A percentile compares a stretch with the other conserved stretches of the same genome.
phyloP scores from a whole-genome alignment of 176 grass and related monocot genomes.

The Carex kokanica region DNA sequence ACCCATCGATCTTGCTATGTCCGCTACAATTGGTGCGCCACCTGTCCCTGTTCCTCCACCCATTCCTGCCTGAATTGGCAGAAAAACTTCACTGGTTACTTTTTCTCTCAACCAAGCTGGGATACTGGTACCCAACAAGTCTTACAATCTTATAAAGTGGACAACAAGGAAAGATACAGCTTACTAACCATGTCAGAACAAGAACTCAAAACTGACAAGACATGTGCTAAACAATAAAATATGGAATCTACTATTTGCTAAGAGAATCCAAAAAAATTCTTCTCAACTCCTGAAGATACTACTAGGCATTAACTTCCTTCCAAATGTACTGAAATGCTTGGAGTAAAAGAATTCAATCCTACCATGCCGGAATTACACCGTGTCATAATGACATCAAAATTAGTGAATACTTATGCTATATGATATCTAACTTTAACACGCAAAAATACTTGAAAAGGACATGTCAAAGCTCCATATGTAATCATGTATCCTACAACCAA shows the following conservation, averaged over 20 bases:
- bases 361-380: not conserved
- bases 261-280: not conserved
- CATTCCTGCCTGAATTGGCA: conserved; percentile 73
- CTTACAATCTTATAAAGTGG: not conserved
- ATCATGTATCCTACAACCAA: not conserved
- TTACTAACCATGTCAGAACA: not conserved
- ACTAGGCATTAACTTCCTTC: not conserved
- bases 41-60: conserved; percentile 90
- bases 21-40: conserved; percentile 73
- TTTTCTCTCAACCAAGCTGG: conserved; percentile 1
- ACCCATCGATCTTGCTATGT: conserved; percentile 75
- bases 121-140: not conserved
- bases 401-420: not conserved
- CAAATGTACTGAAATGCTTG: not conserved
- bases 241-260: not conserved
- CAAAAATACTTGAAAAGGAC: not conserved
- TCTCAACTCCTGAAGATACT: not conserved
- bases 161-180: not conserved
- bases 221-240: not conserved
- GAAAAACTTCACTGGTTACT: not conserved
- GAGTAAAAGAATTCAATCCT: not conserved
- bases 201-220: not conserved
- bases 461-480: not conserved
- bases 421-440: not conserved
- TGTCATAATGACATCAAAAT: not conserved